phyloP scores from a whole-genome alignment of 352 stramenopile genomes.

The Globisporangium megalacanthum region DNA sequence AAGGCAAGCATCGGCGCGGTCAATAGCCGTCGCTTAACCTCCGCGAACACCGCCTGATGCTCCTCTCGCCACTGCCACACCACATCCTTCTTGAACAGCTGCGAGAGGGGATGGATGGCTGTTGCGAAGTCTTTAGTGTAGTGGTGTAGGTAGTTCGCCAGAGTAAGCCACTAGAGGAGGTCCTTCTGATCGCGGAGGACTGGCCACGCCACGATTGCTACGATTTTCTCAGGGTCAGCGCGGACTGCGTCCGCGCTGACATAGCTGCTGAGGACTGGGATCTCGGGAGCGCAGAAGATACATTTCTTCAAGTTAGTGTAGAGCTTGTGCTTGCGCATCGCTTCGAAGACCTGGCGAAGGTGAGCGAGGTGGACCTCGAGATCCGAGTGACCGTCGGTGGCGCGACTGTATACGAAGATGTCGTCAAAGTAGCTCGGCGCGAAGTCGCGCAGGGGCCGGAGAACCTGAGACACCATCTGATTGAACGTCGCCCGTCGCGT shows the following conservation, averaged over 20 bases:
- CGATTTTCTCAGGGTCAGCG: conserved; percentile 16
- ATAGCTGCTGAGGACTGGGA: no score
- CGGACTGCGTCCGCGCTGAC: conserved; percentile 4
- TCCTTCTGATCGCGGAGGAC: conserved; percentile 5
- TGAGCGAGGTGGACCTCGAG: not conserved
- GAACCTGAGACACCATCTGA: conserved; percentile 9
- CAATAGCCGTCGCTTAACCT: conserved; percentile 8
- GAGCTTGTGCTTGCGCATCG: not conserved
- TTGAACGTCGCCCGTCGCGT: conserved; percentile 25
- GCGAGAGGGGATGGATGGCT: conserved; percentile 8
- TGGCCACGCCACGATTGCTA: conserved; percentile 7
- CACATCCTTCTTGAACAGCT: conserved; percentile 15
- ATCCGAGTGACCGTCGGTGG: no score
- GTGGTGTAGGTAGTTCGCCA: conserved; percentile 20
- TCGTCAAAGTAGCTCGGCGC: conserved; percentile 8
- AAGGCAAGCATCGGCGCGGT: conserved; percentile 11
- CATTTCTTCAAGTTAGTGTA: conserved; percentile 2
- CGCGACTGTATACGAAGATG: conserved; percentile 3
- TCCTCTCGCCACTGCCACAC: conserved; percentile 10
- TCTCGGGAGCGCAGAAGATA: conserved; percentile 1
- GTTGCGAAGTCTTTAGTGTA: conserved; percentile 15
- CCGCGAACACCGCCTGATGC: conserved; percentile 14
- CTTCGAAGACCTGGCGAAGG: not conserved
- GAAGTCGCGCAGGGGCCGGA: not conserved
- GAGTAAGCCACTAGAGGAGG: conserved; percentile 11